Base-by-base conservation (phyloP, 2,329 filamentous ascomycete species). In the Microsporum audouinii region DNA sequence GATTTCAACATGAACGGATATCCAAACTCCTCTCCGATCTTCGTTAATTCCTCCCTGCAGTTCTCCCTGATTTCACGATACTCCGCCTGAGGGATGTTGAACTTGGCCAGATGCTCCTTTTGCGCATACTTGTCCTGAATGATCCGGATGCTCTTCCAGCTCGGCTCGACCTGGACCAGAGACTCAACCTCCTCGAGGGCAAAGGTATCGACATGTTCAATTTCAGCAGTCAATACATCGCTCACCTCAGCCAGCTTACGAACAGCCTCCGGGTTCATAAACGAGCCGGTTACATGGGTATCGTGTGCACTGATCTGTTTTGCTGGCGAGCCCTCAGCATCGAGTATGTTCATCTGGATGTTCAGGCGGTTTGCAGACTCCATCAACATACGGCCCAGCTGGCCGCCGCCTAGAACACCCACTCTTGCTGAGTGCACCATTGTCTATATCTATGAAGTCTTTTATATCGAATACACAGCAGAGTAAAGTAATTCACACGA, bases 121-220 rank as follows among this genome's bases (percentile, higher is more conserved):
- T 97, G 92, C 64, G 84, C 78, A 71, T 84, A 96, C 78, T 97
- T 97, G 78, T 97, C 90, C 78, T 96, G 92, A 69, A 97, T 95
- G 17, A 87, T 85, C 34, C 89, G 84, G 60, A 97, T 82, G 1
- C 91, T 95, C 75, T 84, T 84, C 88, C 89, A 95, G 63, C 86
- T 89, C 1, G 91, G 91, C 70, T 96, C 85, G 1, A 89, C 80
- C 45, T 84, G 78, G 47, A 88, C 81, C 65, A 83, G 76, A 2
- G 87, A 84, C 23, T 64, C 72, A 61, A 96, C 84, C 70, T 95
- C 88, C 74, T 96, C 89, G 3, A 96, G 82, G 29, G 94, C 87
- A 59, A 89, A 80, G n/a, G 90, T 94, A 73, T 96, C 85, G 62
- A 96, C 88, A 75, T 96, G 92, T 78, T 97, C 92, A 65, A 96